phyloP scores from a whole-genome alignment of 352 stramenopile species.

The Pythium dissotocum region DNA sequence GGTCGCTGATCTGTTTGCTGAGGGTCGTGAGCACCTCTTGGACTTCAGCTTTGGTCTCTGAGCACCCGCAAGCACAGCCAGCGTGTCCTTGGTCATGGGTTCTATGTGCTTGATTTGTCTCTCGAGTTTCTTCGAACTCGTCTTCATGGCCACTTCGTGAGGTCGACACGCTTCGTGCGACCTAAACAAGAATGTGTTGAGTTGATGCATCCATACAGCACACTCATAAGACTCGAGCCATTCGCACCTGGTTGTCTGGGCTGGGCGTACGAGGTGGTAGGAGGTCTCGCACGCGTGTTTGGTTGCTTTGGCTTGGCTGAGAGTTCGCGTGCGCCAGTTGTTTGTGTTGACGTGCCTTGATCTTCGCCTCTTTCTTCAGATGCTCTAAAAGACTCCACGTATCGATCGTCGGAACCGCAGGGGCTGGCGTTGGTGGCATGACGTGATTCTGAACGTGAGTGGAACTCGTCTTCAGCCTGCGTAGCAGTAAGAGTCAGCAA shows the following conservation, averaged over 20 bases:
- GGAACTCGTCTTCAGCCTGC: slow-evolving; percentile 5
- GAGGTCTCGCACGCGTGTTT: not conserved
- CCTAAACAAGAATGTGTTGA: not conserved
- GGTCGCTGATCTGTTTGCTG: slow-evolving; percentile 30
- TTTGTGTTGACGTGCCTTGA: slow-evolving; percentile 8
- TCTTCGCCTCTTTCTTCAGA: slow-evolving; percentile 13
- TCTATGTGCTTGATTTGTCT: not conserved
- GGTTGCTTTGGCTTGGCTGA: not conserved
- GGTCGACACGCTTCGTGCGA: slow-evolving; percentile 5
- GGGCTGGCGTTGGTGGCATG: slow-evolving; percentile 3
- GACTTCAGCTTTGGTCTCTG: slow-evolving; percentile 25
- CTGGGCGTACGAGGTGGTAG: not conserved
- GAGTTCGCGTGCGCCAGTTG: not conserved
- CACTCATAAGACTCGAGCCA: too few relatives aligned
- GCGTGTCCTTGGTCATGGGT: not conserved
- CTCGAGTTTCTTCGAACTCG: not conserved
- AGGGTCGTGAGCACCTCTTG: slow-evolving; percentile 29
- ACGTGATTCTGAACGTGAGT: slow-evolving; percentile 26
- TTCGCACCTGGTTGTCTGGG: slow-evolving; percentile 9
- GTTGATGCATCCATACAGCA: too few relatives aligned
- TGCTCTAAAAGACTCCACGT: slow-evolving; percentile 20
- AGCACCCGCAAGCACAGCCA: slow-evolving; percentile 14
- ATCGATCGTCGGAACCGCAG: slow-evolving; percentile 3
- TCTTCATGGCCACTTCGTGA: slow-evolving; percentile 11
- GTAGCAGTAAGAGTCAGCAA: not conserved